These are phyloP conservation scores for Lactarius psammicola DNA, from an alignment of 768 basidiomycete species.

Conservation along the genomic window DNA sequence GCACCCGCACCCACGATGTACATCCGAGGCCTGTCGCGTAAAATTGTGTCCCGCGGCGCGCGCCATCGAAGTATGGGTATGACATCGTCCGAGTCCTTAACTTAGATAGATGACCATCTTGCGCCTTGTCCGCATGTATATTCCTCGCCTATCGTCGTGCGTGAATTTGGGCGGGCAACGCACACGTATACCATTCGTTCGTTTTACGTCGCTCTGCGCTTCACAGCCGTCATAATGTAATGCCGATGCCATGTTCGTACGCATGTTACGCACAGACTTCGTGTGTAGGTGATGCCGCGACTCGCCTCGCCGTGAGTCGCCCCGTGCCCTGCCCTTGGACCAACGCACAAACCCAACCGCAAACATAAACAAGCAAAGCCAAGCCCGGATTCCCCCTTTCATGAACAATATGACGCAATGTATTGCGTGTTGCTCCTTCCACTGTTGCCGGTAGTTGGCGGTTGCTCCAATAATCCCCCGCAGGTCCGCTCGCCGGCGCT, in stretches of 20 bases:
- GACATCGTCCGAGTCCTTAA: constrained; percentile 7
- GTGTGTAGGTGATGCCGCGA: constrained; percentile 7
- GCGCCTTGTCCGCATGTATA: constrained; percentile 1
- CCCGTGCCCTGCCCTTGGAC: constrained; percentile 16
- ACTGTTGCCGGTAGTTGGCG: background rate
- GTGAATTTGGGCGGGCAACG: no score
- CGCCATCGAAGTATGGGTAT: background rate
- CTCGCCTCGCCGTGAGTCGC: constrained; percentile 13
- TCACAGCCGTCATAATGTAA: constrained; percentile 12
- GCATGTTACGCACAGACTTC: background rate
- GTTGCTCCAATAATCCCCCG: background rate
- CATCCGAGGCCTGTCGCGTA: constrained; percentile 1
- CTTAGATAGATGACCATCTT: background rate
- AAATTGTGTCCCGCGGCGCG: constrained; percentile 6
- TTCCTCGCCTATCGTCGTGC: background rate
- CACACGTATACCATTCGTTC: background rate
- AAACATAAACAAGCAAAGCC: constrained; percentile 2
- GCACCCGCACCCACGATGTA: background rate
- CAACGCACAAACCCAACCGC: background rate
- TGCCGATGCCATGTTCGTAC: background rate
- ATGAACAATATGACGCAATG: background rate
- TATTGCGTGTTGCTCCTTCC: background rate
- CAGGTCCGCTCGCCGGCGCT: background rate
- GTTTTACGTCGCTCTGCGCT: constrained; percentile 7
- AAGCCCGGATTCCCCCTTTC: background rate